These are phyloP conservation scores for Picea glauca DNA, from an alignment of 75 land plant genomes.

Conservation along the genomic window DNA sequence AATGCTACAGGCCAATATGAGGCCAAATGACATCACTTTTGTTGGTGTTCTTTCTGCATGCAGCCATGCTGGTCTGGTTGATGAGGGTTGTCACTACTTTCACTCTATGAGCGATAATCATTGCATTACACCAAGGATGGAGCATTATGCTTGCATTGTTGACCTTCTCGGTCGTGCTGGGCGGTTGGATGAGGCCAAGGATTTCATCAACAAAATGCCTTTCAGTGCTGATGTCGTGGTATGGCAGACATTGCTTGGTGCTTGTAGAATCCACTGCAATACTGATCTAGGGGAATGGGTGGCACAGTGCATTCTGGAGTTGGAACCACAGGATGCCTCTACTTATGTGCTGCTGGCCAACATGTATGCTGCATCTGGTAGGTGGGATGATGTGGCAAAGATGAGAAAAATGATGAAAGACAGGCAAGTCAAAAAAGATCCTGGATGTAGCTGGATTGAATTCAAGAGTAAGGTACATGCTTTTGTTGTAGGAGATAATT, in stretches of 20 bases:
- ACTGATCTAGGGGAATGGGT: not conserved
- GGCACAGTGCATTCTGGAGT: not conserved
- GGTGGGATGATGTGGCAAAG: not conserved
- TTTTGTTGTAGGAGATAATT: not conserved
- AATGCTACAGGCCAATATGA: constrained; percentile 27
- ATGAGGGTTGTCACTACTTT: not conserved
- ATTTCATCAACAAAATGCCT: not conserved
- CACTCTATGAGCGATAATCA: not conserved
- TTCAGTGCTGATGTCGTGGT: not conserved
- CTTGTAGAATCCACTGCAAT: not conserved
- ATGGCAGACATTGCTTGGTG: not conserved
- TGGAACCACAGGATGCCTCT: not conserved
- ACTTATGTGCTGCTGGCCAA: not conserved
- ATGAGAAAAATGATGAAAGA: constrained; percentile 2
- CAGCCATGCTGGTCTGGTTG: not conserved
- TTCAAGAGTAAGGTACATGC: not conserved
- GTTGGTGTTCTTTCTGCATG: constrained; percentile 18
- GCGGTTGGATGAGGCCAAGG: not conserved
- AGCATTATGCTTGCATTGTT: not conserved
- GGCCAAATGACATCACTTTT: constrained; percentile 19
- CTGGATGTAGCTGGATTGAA: constrained; percentile 6
- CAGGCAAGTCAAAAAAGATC: not conserved
- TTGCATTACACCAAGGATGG: not conserved
- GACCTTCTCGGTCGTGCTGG: not conserved
- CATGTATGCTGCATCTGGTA: not conserved